Conservation (phyloP, 306 rosid species). For the Oxytropis ochrocephala region DNA sequence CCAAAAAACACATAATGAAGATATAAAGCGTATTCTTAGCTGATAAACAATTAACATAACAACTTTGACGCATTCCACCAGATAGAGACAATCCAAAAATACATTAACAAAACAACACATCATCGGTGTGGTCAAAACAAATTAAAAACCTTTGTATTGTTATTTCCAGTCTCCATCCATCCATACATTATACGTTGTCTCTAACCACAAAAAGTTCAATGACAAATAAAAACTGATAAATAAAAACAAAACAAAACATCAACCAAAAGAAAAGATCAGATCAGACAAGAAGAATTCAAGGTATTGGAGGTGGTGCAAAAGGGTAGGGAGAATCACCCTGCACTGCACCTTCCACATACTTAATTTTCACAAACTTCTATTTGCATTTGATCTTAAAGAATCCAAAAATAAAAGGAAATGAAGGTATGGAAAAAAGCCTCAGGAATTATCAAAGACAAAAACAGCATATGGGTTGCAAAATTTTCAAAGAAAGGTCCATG, state of each 20-base stretch:
- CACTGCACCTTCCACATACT: neutral
- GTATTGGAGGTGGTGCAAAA: neutral
- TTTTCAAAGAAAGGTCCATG: slow-evolving; percentile 32
- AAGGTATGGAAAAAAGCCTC: slow-evolving; percentile 55
- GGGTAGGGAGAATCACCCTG: neutral
- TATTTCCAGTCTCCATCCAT: neutral
- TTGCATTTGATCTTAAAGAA: neutral
- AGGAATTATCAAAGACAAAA: slow-evolving; percentile 67
- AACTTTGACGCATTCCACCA: too few relatives aligned
- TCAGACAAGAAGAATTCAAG: neutral
- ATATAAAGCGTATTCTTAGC: too few relatives aligned
- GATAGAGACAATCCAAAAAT: too few relatives aligned
- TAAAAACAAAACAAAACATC: neutral
- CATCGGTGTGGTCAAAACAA: too few relatives aligned
- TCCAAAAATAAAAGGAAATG: slow-evolving; percentile 30
- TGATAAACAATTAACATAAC: too few relatives aligned
- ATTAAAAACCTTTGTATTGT: neutral
- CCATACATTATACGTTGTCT: neutral
- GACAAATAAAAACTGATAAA: neutral
- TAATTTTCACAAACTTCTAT: neutral
- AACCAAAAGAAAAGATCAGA: neutral
- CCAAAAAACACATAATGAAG: too few relatives aligned
- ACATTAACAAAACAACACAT: too few relatives aligned
- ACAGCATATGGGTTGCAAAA: slow-evolving; percentile 59
- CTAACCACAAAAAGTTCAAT: neutral